These are phyloP conservation scores for Fraxinus paxiana DNA, from an alignment of 305 asterid genomes.

Conservation along the genomic window DNA sequence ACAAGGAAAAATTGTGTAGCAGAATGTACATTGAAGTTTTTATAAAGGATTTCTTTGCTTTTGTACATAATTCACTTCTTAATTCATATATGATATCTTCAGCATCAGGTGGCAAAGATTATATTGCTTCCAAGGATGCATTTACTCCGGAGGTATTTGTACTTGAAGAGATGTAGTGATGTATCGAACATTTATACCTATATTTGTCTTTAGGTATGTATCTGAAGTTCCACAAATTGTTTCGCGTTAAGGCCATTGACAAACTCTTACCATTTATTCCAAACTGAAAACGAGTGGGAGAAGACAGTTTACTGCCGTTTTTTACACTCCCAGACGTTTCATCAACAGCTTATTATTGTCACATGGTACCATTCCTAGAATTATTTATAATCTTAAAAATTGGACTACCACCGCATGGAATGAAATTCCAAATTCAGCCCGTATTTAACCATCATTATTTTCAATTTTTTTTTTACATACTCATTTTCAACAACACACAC, in stretches of 20 bases:
- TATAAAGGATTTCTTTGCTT: constrained; percentile 20
- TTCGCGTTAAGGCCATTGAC: neutral
- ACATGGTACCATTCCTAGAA: neutral
- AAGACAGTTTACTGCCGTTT: neutral
- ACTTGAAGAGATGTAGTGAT: neutral
- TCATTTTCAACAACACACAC: no score
- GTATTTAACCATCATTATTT: no score
- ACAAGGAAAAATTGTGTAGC: constrained; percentile 27
- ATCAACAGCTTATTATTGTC: neutral
- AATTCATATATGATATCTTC: constrained; percentile 1
- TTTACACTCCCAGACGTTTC: constrained; percentile 9
- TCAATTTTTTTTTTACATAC: no score
- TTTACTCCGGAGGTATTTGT: neutral
- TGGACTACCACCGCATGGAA: constrained; percentile 10
- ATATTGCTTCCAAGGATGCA: neutral
- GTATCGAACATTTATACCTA: neutral
- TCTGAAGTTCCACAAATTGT: neutral
- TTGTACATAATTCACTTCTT: constrained; percentile 28
- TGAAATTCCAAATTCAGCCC: neutral
- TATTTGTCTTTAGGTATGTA: neutral
- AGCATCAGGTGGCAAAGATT: neutral
- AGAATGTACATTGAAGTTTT: constrained; percentile 20
- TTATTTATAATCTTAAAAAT: neutral
- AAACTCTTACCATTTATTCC: neutral
- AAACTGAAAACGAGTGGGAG: neutral